These are phyloP conservation scores for Wickerhamiella dianesei DNA, from an alignment of 805 yeast genomes.

Conservation along the genomic window DNA sequence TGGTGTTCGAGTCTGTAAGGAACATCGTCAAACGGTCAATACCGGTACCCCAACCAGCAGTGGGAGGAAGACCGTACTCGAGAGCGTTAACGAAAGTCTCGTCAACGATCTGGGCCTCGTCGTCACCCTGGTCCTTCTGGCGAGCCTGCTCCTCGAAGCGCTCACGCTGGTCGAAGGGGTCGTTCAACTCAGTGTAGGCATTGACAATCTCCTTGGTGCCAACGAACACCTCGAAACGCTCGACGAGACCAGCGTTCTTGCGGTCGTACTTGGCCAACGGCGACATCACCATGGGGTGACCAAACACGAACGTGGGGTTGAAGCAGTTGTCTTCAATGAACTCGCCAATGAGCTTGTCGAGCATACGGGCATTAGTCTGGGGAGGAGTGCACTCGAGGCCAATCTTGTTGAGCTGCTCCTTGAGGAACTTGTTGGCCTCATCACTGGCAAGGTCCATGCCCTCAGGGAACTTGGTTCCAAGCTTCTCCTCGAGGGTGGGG, in stretches of 20 bases:
- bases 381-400: conserved; percentile 84
- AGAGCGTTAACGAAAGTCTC: conserved; percentile 95
- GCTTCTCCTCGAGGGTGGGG: conserved; percentile 80
- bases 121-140: conserved; percentile 98
- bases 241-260: conserved; percentile 86
- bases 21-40: conserved; percentile 97
- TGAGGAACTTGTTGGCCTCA: conserved; percentile 85
- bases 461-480: conserved; percentile 82
- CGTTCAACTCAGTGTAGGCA: conserved; percentile 97
- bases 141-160: conserved; percentile 98
- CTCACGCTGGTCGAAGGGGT: conserved; percentile 95
- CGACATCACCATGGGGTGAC: conserved; percentile 99
- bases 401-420: conserved; percentile 60
- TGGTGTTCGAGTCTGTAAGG: conserved; percentile 89
- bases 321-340: conserved; percentile 77
- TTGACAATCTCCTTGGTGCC: conserved; percentile 97
- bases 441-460: conserved; percentile 90
- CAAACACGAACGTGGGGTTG: conserved; percentile 95
- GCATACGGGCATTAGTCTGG: conserved; percentile 95
- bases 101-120: conserved; percentile 93
- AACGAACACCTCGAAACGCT: conserved; percentile 95
- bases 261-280: conserved; percentile 96
- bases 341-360: conserved; percentile 95
- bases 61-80: conserved; percentile 97
- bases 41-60: conserved; percentile 99